Evolutionary conservation across 1,139 yeast species (phyloP).

Genomic region (Magnusiomyces suaveolens): DNA sequence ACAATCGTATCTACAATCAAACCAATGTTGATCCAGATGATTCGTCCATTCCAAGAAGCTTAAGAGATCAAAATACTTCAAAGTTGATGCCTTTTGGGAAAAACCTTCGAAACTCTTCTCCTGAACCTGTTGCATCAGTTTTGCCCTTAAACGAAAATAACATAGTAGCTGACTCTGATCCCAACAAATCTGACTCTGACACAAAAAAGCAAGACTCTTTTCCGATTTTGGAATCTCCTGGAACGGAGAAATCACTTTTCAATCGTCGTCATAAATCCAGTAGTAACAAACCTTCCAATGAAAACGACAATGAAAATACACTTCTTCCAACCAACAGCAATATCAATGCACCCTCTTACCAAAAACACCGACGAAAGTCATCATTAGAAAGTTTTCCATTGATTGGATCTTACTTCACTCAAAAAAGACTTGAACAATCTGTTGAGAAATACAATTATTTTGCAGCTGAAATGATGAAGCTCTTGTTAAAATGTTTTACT

Average conservation of each 20-base stretch:
- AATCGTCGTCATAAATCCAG: too few species aligned
- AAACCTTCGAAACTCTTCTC: neutral
- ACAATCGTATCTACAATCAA: too few species aligned
- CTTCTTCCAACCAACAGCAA: neutral
- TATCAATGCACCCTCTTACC: neutral
- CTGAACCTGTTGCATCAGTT: neutral
- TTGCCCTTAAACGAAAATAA: neutral
- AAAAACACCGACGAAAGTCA: neutral
- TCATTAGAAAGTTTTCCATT: conserved; percentile 2
- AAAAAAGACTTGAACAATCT: neutral
- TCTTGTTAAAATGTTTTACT: neutral
- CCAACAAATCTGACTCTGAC: neutral
- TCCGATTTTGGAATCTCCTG: too few species aligned
- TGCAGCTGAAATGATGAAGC: neutral
- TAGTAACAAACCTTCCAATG: too few species aligned
- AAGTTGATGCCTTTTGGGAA: too few species aligned
- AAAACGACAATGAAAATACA: neutral
- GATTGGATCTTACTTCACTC: neutral
- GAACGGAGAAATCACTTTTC: too few species aligned
- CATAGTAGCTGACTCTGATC: neutral
- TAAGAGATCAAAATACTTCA: too few species aligned
- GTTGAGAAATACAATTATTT: neutral
- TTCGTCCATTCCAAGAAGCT: too few species aligned
- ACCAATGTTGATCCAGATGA: too few species aligned
- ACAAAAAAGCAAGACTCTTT: too few species aligned